These are phyloP conservation scores for Bisporella sp. DNA, from an alignment of 2,329 filamentous ascomycete genomes.

Conservation along the genomic window DNA sequence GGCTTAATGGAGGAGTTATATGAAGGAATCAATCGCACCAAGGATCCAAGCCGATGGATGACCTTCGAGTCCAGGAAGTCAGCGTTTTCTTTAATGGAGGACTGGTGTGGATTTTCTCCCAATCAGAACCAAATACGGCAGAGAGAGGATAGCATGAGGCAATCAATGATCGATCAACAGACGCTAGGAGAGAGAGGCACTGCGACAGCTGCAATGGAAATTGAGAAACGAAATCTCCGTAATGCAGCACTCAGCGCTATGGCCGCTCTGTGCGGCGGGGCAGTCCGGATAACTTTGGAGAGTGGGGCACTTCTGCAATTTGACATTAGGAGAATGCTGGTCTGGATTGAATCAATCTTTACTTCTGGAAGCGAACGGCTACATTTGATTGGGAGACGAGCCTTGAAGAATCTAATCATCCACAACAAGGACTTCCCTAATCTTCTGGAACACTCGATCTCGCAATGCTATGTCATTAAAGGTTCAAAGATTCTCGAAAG, in stretches of 20 bases:
- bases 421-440: constrained; percentile 85
- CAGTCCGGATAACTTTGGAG: constrained; percentile 81
- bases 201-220: constrained; percentile 86
- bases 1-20: constrained; percentile 90
- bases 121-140: constrained; percentile 78
- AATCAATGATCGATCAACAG: constrained; percentile 76
- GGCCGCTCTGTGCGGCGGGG: constrained; percentile 83
- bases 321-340: constrained; percentile 84
- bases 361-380: constrained; percentile 85
- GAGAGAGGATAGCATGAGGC: constrained; percentile 80
- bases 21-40: constrained; percentile 79
- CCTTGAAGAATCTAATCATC: constrained; percentile 80
- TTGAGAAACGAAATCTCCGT: constrained; percentile 87
- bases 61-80: constrained; percentile 95
- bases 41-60: constrained; percentile 88
- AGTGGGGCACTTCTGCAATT: constrained; percentile 85
- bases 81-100: constrained; percentile 93
- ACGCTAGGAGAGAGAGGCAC: constrained; percentile 66
- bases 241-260: constrained; percentile 91
- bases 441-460: constrained; percentile 81
- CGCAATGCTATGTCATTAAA: constrained; percentile 81
- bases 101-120: constrained; percentile 96
- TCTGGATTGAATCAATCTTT: constrained; percentile 95
- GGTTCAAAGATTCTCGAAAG: constrained; percentile 80
- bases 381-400: constrained; percentile 81